Conservation (phyloP, 257 asterid species). For the Solanum microdontum region DNA sequence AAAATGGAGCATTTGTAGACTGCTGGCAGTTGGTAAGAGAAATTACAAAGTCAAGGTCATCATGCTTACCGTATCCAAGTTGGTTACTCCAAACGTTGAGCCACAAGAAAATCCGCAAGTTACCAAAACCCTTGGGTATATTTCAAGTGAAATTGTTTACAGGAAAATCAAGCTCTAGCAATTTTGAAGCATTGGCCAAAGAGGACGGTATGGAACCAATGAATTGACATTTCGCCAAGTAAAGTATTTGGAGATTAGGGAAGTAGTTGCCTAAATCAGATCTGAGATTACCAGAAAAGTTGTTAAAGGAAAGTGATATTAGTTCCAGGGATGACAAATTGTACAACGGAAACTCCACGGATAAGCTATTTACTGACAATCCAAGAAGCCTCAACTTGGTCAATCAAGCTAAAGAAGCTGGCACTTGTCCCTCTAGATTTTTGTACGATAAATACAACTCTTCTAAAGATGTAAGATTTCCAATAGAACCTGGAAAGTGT, state of each 20-base stretch:
- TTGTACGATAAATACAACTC: conserved; percentile 30
- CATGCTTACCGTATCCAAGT: conserved; percentile 19
- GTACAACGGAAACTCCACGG: conserved; percentile 22
- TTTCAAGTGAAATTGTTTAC: conserved; percentile 26
- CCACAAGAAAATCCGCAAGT: conserved; percentile 7
- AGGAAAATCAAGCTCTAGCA: conserved; percentile 16
- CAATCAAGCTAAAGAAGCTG: conserved; percentile 16
- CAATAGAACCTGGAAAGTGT: conserved; percentile 27
- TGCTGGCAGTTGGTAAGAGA: conserved; percentile 28
- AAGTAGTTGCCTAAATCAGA: conserved; percentile 20
- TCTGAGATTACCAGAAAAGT: conserved; percentile 22
- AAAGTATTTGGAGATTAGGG: conserved; percentile 14
- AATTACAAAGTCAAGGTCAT: conserved; percentile 21
- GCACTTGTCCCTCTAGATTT: conserved; percentile 21
- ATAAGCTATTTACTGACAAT: conserved; percentile 13
- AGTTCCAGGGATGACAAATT: conserved; percentile 21
- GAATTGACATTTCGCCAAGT: conserved; percentile 25
- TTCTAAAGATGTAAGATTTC: conserved; percentile 28
- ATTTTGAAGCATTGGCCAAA: conserved; percentile 29
- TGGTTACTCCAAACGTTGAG: conserved; percentile 17
- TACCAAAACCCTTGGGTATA: conserved; percentile 24
- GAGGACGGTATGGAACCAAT: conserved; percentile 26
- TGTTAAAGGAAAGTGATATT: conserved; percentile 20
- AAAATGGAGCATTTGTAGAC: conserved; percentile 13
- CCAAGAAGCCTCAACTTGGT: conserved; percentile 8